phyloP scores from a whole-genome alignment of 768 basidiomycete species.

The Lentinula aciculospora region DNA sequence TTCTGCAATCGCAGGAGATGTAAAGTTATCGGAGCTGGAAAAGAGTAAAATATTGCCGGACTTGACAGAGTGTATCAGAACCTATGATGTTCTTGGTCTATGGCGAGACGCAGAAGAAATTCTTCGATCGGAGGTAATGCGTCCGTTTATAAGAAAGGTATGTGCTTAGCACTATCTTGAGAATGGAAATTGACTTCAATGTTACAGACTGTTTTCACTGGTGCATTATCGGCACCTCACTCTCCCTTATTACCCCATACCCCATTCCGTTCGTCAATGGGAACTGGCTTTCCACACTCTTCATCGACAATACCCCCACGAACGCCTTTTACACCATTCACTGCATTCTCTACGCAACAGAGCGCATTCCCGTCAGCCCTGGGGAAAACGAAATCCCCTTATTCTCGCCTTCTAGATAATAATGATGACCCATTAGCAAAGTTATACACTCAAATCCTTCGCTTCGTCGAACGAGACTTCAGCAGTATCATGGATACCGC shows the following conservation, averaged over 20 bases:
- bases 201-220: constrained; percentile 65
- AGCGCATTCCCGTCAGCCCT: constrained; percentile 26
- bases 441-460: constrained; percentile 79
- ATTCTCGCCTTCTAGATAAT: constrained; percentile 57
- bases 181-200: neutral
- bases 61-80: constrained; percentile 70
- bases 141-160: constrained; percentile 75
- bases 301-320: constrained; percentile 50
- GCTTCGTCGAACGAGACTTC: constrained; percentile 75
- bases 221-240: constrained; percentile 60
- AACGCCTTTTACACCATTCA: constrained; percentile 47
- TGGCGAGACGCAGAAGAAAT: constrained; percentile 91
- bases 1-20: constrained; percentile 40
- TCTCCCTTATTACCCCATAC: constrained; percentile 78
- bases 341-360: constrained; percentile 38
- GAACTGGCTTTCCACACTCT: constrained; percentile 40
- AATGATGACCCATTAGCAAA: constrained; percentile 61
- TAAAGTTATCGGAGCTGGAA: constrained; percentile 55
- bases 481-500: constrained; percentile 71
- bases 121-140: constrained; percentile 64
- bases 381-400: constrained; percentile 24
- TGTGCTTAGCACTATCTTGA: neutral
- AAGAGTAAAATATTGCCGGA: constrained; percentile 59
- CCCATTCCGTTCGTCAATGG: constrained; percentile 43
- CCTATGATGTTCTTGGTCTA: constrained; percentile 74